A percentile compares a stretch with the other conserved stretches of the same genome.
phyloP scores from a whole-genome alignment of 352 stramenopile species.

The Phytophthora europaea region DNA sequence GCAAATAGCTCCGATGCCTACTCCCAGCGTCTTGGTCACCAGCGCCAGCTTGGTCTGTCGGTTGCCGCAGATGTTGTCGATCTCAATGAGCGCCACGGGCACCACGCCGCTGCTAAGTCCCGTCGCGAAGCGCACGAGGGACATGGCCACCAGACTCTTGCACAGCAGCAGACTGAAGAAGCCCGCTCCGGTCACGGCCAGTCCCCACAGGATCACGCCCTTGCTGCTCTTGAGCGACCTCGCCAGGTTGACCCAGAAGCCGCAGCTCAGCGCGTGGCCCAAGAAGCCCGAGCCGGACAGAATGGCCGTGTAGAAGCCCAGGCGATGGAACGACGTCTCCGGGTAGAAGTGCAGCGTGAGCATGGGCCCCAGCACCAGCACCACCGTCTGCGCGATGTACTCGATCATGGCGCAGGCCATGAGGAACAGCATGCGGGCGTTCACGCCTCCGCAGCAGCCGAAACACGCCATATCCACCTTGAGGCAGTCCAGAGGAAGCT shows the following conservation, averaged over 20 bases:
- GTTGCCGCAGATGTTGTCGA: slow-evolving; percentile 87
- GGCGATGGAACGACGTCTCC: slow-evolving; percentile 70
- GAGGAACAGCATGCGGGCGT: slow-evolving; percentile 81
- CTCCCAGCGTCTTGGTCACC: slow-evolving; percentile 75
- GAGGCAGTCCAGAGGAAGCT: slow-evolving; percentile 5
- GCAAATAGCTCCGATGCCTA: slow-evolving; percentile 58
- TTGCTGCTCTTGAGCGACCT: slow-evolving; percentile 81
- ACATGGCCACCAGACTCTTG: slow-evolving; percentile 81
- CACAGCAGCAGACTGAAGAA: slow-evolving; percentile 84
- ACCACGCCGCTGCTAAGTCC: slow-evolving; percentile 81
- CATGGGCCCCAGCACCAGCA: slow-evolving; percentile 78
- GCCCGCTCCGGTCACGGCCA: slow-evolving; percentile 70
- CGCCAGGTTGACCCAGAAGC: slow-evolving; percentile 84
- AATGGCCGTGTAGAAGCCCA: slow-evolving; percentile 84
- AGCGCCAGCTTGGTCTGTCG: slow-evolving; percentile 72
- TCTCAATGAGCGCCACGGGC: slow-evolving; percentile 81
- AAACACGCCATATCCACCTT: slow-evolving; percentile 40
- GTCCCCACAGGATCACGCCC: slow-evolving; percentile 83
- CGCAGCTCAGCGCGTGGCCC: slow-evolving; percentile 75
- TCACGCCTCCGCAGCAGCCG: slow-evolving; percentile 74
- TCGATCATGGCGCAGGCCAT: slow-evolving; percentile 85
- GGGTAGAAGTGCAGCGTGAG: slow-evolving; percentile 85
- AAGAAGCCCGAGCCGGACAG: slow-evolving; percentile 75
- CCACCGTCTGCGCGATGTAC: slow-evolving; percentile 76
- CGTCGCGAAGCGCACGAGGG: slow-evolving; percentile 80